A percentile compares a stretch with the other conserved stretches of the same genome.
Evolutionary conservation across 805 yeast species (phyloP).

Genomic region (Scheffersomyces stipitis): DNA sequence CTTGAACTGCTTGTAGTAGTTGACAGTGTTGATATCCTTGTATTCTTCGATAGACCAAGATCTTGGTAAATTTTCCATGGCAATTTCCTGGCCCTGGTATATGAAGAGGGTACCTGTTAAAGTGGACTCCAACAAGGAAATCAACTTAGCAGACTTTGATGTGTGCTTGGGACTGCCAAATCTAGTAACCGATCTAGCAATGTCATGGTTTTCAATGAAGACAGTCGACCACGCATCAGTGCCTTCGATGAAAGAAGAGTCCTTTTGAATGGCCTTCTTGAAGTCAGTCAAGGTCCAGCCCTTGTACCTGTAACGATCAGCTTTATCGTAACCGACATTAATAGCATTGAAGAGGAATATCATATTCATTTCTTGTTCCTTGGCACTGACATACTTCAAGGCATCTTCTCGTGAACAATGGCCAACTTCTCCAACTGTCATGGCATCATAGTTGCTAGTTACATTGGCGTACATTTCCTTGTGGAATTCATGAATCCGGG

Average conservation of each 20-base stretch:
- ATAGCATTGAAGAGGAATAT: slow-evolving; percentile 36
- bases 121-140: slow-evolving; percentile 46
- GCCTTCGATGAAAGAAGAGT: slow-evolving; percentile 37
- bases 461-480: slow-evolving; percentile 47
- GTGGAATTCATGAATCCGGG: slow-evolving; percentile 58
- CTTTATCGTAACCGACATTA: slow-evolving; percentile 37
- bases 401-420: slow-evolving; percentile 40
- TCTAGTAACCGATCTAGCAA: slow-evolving; percentile 52
- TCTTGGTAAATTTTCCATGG: slow-evolving; percentile 49
- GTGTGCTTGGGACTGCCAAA: slow-evolving; percentile 41
- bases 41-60: slow-evolving; percentile 50
- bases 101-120: slow-evolving; percentile 56
- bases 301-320: slow-evolving; percentile 33
- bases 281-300: slow-evolving; percentile 37
- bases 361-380: slow-evolving; percentile 40
- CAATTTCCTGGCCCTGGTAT: slow-evolving; percentile 64
- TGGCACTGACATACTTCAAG: slow-evolving; percentile 42
- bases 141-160: slow-evolving; percentile 44
- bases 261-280: slow-evolving; percentile 26
- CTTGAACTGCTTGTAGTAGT: slow-evolving; percentile 37
- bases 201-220: slow-evolving; percentile 60
- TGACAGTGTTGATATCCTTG: slow-evolving; percentile 48
- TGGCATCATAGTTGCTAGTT: slow-evolving; percentile 46
- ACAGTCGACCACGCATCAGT: slow-evolving; percentile 61
- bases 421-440: slow-evolving; percentile 62